Percentiles rank a stretch among this genome's conserved stretches.
Conservation (phyloP, 2,329 filamentous ascomycete genomes). For the Aspergillus proliferans region DNA sequence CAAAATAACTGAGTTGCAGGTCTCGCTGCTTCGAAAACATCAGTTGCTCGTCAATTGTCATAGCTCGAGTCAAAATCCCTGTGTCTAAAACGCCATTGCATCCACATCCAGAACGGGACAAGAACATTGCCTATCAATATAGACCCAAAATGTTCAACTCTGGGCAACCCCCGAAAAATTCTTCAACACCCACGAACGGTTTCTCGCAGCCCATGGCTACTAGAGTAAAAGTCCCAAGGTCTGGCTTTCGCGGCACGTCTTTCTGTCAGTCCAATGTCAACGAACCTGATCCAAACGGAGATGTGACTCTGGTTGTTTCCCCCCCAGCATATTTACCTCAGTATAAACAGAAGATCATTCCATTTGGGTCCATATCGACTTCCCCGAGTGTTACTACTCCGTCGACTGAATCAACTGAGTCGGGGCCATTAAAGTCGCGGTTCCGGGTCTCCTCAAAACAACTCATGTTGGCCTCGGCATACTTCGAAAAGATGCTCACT, state of each 20-base stretch:
- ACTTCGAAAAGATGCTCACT: constrained; percentile 2
- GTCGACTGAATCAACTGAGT: neutral
- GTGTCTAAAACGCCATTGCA: too few species aligned
- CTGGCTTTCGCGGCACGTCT: neutral
- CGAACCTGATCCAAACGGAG: neutral
- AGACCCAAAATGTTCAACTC: too few species aligned
- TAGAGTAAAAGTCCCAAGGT: neutral
- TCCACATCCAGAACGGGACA: too few species aligned
- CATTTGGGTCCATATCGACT: neutral
- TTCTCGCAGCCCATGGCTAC: too few species aligned
- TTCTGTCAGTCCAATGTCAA: neutral
- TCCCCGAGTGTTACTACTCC: too few species aligned
- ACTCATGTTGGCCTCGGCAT: constrained; percentile 1
- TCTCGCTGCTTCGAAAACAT: too few species aligned
- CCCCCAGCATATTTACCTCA: neutral
- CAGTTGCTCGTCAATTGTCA: too few species aligned
- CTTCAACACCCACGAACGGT: too few species aligned
- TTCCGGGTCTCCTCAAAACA: constrained; percentile 5
- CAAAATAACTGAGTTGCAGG: too few species aligned
- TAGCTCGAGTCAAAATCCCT: too few species aligned
- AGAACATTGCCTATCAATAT: too few species aligned
- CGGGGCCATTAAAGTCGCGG: neutral
- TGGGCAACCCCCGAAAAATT: too few species aligned
- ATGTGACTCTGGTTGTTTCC: neutral
- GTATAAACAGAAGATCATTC: neutral